Evolutionary conservation across 2,329 filamentous ascomycete genomes (phyloP).

Genomic region (Aureobasidium sp.): DNA sequence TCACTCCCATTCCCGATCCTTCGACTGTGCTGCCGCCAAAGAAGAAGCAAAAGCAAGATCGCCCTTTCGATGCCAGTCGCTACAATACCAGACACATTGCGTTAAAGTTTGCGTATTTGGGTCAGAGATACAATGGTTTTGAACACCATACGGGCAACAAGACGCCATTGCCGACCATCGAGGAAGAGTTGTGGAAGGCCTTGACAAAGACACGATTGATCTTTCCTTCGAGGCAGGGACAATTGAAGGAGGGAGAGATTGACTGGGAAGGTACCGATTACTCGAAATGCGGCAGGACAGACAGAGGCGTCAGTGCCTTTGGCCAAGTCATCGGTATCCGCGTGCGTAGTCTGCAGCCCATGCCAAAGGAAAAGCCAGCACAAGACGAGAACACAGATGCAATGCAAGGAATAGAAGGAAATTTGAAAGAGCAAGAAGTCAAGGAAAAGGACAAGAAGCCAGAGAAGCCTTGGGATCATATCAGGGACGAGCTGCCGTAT

Average conservation of each 20-base stretch:
- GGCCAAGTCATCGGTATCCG: conserved; percentile 85
- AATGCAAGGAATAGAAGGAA: conserved; percentile 18
- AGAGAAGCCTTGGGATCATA: conserved; percentile 50
- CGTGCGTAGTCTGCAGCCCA: conserved; percentile 70
- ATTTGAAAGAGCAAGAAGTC: conserved; percentile 9
- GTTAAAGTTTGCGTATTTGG: conserved; percentile 88
- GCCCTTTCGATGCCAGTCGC: conserved; percentile 67
- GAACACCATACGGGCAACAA: conserved; percentile 71
- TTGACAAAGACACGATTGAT: conserved; percentile 77
- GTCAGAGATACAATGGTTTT: conserved; percentile 85
- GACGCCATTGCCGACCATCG: conserved; percentile 70
- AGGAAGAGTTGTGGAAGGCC: conserved; percentile 91
- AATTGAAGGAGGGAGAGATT: conserved; percentile 44
- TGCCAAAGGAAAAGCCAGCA: conserved; percentile 17
- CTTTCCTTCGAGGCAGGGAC: conserved; percentile 48
- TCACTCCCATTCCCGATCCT: not conserved
- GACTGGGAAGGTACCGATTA: conserved; percentile 84
- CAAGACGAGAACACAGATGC: conserved; percentile 16
- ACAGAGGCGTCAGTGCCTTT: conserved; percentile 90
- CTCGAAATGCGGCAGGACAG: conserved; percentile 90
- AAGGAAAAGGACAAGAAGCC: conserved; percentile 9
- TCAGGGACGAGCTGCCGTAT: conserved; percentile 79
- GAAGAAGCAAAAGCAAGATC: conserved; percentile 28
- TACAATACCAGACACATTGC: conserved; percentile 82
- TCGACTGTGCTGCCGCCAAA: not conserved